A percentile compares a stretch with the other conserved stretches of the same genome.
phyloP scores from a whole-genome alignment of 2,329 filamentous ascomycete genomes.

The Didymellaceae sp. region DNA sequence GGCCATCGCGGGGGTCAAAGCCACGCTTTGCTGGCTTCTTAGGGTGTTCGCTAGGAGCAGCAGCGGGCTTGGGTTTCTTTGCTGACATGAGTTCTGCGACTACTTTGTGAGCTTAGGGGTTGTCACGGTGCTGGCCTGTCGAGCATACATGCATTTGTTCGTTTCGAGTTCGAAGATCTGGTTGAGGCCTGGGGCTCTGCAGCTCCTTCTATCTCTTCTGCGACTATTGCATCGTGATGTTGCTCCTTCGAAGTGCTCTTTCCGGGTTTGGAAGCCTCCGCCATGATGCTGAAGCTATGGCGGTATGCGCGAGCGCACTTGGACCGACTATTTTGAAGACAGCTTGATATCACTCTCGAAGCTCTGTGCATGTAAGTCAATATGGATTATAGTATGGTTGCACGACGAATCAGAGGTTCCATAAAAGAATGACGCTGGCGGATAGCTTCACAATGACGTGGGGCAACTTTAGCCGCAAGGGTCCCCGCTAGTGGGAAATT shows the following conservation, averaged over 20 bases:
- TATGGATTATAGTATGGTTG: no score
- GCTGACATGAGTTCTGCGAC: constrained; percentile 57
- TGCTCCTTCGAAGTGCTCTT: constrained; percentile 7
- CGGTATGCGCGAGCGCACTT: not conserved
- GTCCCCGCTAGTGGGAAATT: constrained; percentile 12
- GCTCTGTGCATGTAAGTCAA: not conserved
- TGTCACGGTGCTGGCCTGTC: not conserved
- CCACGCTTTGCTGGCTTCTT: constrained; percentile 16
- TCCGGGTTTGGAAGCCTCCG: not conserved
- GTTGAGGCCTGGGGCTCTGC: not conserved
- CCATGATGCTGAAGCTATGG: not conserved
- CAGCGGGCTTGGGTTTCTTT: constrained; percentile 45
- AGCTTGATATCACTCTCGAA: not conserved
- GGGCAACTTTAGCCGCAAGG: constrained; percentile 16
- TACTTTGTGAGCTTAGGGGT: constrained; percentile 38
- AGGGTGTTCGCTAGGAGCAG: constrained; percentile 9
- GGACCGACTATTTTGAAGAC: not conserved
- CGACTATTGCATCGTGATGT: constrained; percentile 3
- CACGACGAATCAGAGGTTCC: not conserved
- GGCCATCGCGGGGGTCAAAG: constrained; percentile 61
- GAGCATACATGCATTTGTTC: constrained; percentile 49
- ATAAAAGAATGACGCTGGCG: not conserved
- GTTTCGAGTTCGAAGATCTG: constrained; percentile 23
- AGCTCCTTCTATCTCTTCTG: constrained; percentile 6
- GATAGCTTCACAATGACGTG: constrained; percentile 4